These are phyloP conservation scores for Macadamia integrifolia DNA, from an alignment of 164 flowering plant genomes.

Conservation along the genomic window DNA sequence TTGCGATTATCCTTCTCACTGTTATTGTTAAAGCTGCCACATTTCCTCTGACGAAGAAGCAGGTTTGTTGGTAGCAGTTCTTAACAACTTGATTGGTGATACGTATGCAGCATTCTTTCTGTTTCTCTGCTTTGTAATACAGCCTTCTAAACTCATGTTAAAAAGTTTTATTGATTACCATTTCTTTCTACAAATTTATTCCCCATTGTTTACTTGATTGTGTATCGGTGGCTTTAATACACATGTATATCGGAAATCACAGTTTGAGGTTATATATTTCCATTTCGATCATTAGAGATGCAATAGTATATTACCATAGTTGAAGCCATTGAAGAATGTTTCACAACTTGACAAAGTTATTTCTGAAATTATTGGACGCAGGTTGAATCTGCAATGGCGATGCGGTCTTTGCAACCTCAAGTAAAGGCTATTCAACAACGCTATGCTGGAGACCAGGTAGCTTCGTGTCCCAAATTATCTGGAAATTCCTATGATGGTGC, in stretches of 20 bases:
- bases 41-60: slow-evolving; percentile 89
- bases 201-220: too few species aligned
- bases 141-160: too few species aligned
- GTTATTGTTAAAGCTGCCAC: slow-evolving; percentile 91
- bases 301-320: too few species aligned
- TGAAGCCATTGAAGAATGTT: background rate
- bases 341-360: background rate
- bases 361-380: slow-evolving; percentile 13
- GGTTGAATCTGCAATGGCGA: slow-evolving; percentile 96
- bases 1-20: slow-evolving; percentile 89
- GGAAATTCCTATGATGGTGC: background rate
- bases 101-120: too few species aligned
- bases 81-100: too few species aligned
- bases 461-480: background rate
- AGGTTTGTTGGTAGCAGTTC: slow-evolving; percentile 37
- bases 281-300: too few species aligned
- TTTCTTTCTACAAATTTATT: too few species aligned
- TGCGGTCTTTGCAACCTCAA: slow-evolving; percentile 89
- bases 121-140: too few species aligned
- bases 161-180: too few species aligned
- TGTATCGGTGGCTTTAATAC: too few species aligned
- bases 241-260: too few species aligned
- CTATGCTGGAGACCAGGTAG: slow-evolving; percentile 90
- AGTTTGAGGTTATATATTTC: too few species aligned
- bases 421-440: slow-evolving; percentile 82